A percentile compares a stretch with the other conserved stretches of the same genome.
These are phyloP conservation scores for Pisolithus albus DNA, from an alignment of 768 basidiomycete genomes.

Conservation along the genomic window DNA sequence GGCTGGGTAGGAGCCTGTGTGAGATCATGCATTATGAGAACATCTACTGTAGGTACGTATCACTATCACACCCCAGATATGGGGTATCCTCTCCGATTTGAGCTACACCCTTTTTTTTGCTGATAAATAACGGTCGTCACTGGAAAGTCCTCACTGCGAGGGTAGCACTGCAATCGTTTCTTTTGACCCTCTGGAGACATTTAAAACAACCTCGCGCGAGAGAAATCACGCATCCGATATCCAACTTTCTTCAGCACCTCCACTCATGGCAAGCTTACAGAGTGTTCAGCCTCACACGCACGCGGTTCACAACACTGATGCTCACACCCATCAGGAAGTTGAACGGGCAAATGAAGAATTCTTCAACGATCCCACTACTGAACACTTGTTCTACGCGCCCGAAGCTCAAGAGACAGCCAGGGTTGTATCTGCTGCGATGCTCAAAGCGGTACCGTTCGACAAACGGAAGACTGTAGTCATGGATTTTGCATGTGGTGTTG, in stretches of 20 bases:
- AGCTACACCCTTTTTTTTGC: too few relatives aligned
- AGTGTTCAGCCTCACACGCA: neutral
- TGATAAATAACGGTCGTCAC: too few relatives aligned
- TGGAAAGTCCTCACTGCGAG: neutral
- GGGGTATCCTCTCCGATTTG: too few relatives aligned
- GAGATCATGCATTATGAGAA: too few relatives aligned
- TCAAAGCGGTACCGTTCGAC: constrained; percentile 38
- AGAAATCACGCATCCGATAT: neutral
- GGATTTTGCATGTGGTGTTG: constrained; percentile 67
- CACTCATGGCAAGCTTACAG: neutral
- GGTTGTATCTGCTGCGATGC: constrained; percentile 15
- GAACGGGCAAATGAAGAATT: constrained; percentile 10
- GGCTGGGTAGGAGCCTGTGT: too few relatives aligned
- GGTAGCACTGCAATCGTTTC: neutral
- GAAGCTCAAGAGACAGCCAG: constrained; percentile 12
- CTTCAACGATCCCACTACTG: constrained; percentile 7
- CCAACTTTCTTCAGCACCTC: neutral
- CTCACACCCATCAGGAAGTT: neutral
- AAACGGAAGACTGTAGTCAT: constrained; percentile 47
- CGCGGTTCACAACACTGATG: neutral
- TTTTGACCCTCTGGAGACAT: neutral
- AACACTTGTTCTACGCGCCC: constrained; percentile 13
- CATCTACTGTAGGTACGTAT: too few relatives aligned
- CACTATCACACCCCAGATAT: too few relatives aligned
- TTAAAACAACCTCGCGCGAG: neutral